phyloP scores from a whole-genome alignment of 176 grass and related monocot genomes.

The Carex cristatella region DNA sequence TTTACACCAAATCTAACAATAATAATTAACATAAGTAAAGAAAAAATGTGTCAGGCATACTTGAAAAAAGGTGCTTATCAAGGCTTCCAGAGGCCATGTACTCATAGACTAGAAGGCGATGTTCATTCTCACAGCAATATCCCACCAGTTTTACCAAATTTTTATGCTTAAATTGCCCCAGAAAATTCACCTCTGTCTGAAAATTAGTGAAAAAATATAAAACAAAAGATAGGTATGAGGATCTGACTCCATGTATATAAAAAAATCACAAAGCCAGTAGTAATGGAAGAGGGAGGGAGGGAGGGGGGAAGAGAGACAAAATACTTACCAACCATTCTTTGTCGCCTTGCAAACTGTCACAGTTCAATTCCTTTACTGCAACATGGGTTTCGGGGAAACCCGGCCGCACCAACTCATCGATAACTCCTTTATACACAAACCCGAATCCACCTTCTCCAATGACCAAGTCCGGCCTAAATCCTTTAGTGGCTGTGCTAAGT shows the following conservation, averaged over 20 bases:
- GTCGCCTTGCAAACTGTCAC: constrained; percentile 61
- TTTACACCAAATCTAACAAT: not conserved
- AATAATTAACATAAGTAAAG: not conserved
- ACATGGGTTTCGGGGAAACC: constrained; percentile 27
- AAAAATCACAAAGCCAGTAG: not conserved
- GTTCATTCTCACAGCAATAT: constrained; percentile 76
- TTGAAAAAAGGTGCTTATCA: constrained; percentile 72
- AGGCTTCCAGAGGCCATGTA: constrained; percentile 79
- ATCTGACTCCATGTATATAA: not conserved
- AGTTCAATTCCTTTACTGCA: constrained; percentile 71
- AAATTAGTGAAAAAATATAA: not conserved
- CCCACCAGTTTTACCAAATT: constrained; percentile 70
- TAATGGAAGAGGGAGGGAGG: not conserved
- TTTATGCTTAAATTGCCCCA: constrained; percentile 54
- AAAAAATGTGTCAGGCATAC: constrained; percentile 4
- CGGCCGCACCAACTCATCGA: constrained; percentile 20
- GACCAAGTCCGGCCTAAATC: constrained; percentile 43
- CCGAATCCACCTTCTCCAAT: constrained; percentile 80
- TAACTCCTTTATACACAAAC: constrained; percentile 47
- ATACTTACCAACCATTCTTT: constrained; percentile 71
- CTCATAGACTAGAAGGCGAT: constrained; percentile 77
- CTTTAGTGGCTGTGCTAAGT: constrained; percentile 40
- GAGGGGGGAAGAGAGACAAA: too few relatives aligned
- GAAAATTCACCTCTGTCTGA: constrained; percentile 73
- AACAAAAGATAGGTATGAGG: not conserved